Conservation (phyloP, 805 yeast genomes). For the Yarrowia alimentaria region DNA sequence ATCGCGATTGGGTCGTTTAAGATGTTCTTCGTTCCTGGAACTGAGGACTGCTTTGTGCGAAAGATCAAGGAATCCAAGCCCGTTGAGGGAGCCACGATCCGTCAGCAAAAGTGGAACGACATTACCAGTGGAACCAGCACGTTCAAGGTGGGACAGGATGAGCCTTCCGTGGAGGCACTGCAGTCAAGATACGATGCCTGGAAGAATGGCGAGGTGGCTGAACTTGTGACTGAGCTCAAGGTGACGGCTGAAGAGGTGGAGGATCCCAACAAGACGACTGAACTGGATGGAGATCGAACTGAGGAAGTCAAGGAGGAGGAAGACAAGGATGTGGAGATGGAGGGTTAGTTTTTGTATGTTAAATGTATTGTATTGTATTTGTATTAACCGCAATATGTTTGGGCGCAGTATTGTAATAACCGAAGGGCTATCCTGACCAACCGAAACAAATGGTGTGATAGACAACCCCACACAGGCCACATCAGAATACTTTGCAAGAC, state of each 20-base stretch:
- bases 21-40: slow-evolving; percentile 72
- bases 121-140: slow-evolving; percentile 56
- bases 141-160: slow-evolving; percentile 52
- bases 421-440: too few species aligned
- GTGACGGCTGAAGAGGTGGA: too few species aligned
- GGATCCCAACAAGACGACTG: slow-evolving; percentile 24
- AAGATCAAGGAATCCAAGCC: slow-evolving; percentile 13
- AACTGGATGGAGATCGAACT: slow-evolving; percentile 16
- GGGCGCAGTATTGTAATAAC: too few species aligned
- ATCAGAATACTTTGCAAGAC: too few species aligned
- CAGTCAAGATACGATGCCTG: slow-evolving; percentile 12
- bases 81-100: slow-evolving; percentile 19
- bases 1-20: slow-evolving; percentile 76
- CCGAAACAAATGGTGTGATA: too few species aligned
- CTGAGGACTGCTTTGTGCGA: slow-evolving; percentile 77
- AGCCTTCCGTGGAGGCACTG: slow-evolving; percentile 38
- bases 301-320: slow-evolving; percentile 30
- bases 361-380: slow-evolving; percentile 6
- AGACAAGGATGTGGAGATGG: slow-evolving; percentile 28
- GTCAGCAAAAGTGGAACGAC: slow-evolving; percentile 39
- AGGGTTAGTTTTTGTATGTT: slow-evolving; percentile 29
- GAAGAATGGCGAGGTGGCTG: slow-evolving; percentile 26
- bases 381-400: background rate
- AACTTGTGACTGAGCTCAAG: slow-evolving; percentile 17
- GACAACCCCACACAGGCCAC: too few species aligned